Base-by-base conservation (phyloP, 2,329 filamentous ascomycete species). In the Parasarocladium wereldwijsianum region DNA sequence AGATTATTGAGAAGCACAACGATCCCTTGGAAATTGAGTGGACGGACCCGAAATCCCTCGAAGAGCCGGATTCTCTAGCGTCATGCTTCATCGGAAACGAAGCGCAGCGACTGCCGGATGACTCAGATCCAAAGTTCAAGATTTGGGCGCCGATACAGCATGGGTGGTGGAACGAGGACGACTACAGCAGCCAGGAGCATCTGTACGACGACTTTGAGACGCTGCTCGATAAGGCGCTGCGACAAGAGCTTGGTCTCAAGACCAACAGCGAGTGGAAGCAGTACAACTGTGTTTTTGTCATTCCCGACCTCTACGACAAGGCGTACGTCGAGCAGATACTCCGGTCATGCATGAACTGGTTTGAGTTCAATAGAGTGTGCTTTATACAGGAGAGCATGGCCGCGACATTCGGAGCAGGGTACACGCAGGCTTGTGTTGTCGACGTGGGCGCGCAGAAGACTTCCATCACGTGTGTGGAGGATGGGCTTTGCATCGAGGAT, bases 361-460 rank as follows among this genome's bases (percentile, higher is more conserved):
- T 94, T 46, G 79, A 85, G 33, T 93, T 98, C 49, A 79, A 72
- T 38, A 76, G 79, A 33, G 76, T 94, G 28, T 92, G 82, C 50
- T 92, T 98, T 47, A 85, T 96, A 35, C 90, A 98, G 51, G 90
- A 98, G 56, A 93, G 85, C 45, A 71, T 96, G 46, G 86, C 87
- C 1, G 87, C 86, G 3, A 90, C 85, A 0, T 98, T 93, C 49
- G 90, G 90, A 9, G 90, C 87, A 4, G 90, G 90, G 6, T 94
- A 92, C 46, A 92, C 86, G 1, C 84, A 82, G 37, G 81, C 84
- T 13, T 98, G 90, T 43, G 85, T 98, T 33, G 85, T 98, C 8
- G 90, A 98, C 49, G 79, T 98, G 33, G 90, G 90, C 9, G 87
- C 90, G 1, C 85, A 96, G 49, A 98, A 98, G 64, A 96, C 90